Evolutionary conservation across 805 yeast species (phyloP).

Genomic region (Saccharomyces jurei): DNA sequence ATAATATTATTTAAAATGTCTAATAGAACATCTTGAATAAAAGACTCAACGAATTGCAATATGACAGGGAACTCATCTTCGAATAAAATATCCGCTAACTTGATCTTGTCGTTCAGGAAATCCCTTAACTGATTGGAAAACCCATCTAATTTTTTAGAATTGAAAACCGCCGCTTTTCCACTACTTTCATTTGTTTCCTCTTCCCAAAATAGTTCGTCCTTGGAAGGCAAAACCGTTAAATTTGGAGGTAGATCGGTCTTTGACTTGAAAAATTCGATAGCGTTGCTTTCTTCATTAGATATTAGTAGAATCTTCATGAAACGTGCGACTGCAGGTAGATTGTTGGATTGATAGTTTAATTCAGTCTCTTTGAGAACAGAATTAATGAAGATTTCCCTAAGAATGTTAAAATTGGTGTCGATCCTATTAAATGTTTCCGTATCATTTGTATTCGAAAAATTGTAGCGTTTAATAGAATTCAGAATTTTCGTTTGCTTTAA

Average conservation of each 20-base stretch:
- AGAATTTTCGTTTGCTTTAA: slow-evolving; percentile 21
- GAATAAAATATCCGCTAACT: slow-evolving; percentile 34
- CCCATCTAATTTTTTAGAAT: slow-evolving; percentile 15
- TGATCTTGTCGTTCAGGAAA: slow-evolving; percentile 32
- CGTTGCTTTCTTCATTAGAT: slow-evolving; percentile 32
- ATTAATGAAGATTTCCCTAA: slow-evolving; percentile 56
- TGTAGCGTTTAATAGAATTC: slow-evolving; percentile 14
- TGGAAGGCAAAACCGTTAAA: background rate
- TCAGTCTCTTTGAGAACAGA: slow-evolving; percentile 66
- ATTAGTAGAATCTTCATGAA: slow-evolving; percentile 30
- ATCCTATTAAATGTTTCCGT: slow-evolving; percentile 11
- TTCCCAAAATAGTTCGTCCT: background rate
- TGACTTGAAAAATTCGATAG: slow-evolving; percentile 36
- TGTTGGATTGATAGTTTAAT: slow-evolving; percentile 41
- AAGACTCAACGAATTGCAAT: slow-evolving; percentile 32
- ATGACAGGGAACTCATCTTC: slow-evolving; percentile 34
- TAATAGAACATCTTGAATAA: slow-evolving; percentile 32
- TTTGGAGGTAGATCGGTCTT: slow-evolving; percentile 14
- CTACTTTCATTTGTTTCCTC: background rate
- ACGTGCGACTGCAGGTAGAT: slow-evolving; percentile 33
- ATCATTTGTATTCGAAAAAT: slow-evolving; percentile 17
- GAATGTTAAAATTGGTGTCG: slow-evolving; percentile 15
- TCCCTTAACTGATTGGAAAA: slow-evolving; percentile 23
- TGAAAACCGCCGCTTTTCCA: background rate
- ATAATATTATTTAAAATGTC: slow-evolving; percentile 16